Percentiles rank a stretch among this genome's conserved stretches.
Conservation (phyloP, 805 yeast species). For the Allodekkera sacchari region DNA sequence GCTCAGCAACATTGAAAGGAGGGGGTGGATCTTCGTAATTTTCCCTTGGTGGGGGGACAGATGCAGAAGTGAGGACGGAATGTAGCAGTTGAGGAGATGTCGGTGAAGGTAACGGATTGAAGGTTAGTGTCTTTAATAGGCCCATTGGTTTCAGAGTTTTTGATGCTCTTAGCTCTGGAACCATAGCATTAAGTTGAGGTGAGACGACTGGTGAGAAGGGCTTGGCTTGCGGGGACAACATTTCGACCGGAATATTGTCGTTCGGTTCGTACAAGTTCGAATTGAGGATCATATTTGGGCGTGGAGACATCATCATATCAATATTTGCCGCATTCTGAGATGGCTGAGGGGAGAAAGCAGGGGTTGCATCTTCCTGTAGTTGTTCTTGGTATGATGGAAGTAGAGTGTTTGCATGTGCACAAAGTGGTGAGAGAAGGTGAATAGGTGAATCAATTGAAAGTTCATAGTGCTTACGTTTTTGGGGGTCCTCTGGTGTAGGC, state of each 20-base stretch:
- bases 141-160: conserved; percentile 9
- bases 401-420: conserved; percentile 74
- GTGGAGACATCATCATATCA: conserved; percentile 22
- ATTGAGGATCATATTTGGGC: conserved; percentile 21
- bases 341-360: conserved; percentile 5
- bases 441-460: conserved; percentile 93
- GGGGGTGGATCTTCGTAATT: conserved; percentile 21
- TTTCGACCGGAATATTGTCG: conserved; percentile 31
- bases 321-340: conserved; percentile 5
- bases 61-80: conserved; percentile 23
- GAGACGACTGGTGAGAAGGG: conserved; percentile 43
- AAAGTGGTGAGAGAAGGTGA: conserved; percentile 64
- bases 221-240: conserved; percentile 57
- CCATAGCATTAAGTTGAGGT: conserved; percentile 22
- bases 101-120: conserved; percentile 55
- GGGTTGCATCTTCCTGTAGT: conserved; percentile 9
- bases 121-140: conserved; percentile 15
- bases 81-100: conserved; percentile 30
- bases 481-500: conserved; percentile 32
- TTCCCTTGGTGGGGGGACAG: conserved; percentile 11
- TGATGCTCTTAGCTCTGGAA: conserved; percentile 19
- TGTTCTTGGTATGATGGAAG: conserved; percentile 56
- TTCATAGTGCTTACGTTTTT: conserved; percentile 83
- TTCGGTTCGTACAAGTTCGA: conserved; percentile 50
- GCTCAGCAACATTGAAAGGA: conserved; percentile 17